Evolutionary conservation across 2,329 filamentous ascomycete species (phyloP).

Genomic region (Sarocladiaceae sp.): DNA sequence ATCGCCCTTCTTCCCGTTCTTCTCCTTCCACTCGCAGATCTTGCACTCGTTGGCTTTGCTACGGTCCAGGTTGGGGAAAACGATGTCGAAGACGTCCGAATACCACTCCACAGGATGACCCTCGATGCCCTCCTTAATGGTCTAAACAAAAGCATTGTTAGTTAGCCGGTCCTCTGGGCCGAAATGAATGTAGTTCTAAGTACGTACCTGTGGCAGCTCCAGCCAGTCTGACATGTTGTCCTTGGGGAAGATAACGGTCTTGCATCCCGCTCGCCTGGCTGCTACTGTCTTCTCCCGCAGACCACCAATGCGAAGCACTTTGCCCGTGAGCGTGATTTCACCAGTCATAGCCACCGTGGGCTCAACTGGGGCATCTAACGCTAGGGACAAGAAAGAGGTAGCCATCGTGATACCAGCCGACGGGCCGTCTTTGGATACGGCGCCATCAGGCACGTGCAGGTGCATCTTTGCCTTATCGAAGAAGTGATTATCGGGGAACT

Average conservation of each 20-base stretch:
- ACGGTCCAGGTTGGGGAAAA: conserved; percentile 77
- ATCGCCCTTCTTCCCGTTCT: conserved; percentile 34
- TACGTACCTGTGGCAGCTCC: conserved; percentile 85
- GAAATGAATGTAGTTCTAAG: background rate
- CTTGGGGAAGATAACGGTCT: conserved; percentile 86
- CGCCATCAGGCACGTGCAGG: conserved; percentile 92
- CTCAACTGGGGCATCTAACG: conserved; percentile 69
- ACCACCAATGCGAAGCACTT: conserved; percentile 90
- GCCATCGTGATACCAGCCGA: conserved; percentile 97
- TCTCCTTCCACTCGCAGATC: conserved; percentile 46
- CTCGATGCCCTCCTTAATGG: conserved; percentile 94
- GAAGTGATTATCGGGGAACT: conserved; percentile 87
- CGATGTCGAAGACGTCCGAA: conserved; percentile 81
- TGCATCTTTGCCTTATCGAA: conserved; percentile 95
- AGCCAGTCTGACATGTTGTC: conserved; percentile 98
- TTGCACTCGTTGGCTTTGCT: conserved; percentile 71
- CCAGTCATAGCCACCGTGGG: conserved; percentile 96
- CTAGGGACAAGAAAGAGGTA: conserved; percentile 81
- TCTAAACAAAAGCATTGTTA: conserved; percentile 47
- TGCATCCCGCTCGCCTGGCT: conserved; percentile 84
- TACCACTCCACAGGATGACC: conserved; percentile 93
- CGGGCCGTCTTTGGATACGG: conserved; percentile 89
- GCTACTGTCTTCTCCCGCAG: conserved; percentile 96
- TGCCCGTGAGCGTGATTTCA: conserved; percentile 92
- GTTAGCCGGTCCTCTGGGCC: background rate